Evolutionary conservation across 768 basidiomycete genomes (phyloP).

Genomic region (Termitomyces sp.): DNA sequence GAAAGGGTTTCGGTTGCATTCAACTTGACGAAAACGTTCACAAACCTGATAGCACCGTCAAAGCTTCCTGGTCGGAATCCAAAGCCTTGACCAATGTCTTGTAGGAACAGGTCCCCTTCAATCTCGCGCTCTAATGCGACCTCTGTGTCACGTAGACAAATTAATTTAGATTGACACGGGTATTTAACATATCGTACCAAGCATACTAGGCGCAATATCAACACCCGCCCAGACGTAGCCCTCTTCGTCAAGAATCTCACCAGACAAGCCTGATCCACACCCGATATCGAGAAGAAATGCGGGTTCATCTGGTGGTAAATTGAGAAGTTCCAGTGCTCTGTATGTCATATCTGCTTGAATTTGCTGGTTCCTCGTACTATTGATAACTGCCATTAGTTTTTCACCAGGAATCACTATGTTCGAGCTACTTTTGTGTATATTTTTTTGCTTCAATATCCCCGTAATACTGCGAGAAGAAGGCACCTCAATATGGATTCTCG

Average conservation of each 20-base stretch:
- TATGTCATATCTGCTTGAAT: conserved; percentile 99
- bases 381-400: conserved; percentile 14
- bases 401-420: not conserved
- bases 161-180: not conserved
- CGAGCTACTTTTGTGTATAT: conserved; percentile 86
- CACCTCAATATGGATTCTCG: not conserved
- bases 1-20: not conserved
- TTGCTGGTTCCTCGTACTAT: conserved; percentile 89
- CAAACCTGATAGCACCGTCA: conserved; percentile 93
- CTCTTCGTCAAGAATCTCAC: conserved; percentile 93
- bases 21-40: not conserved
- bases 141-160: conserved; percentile 44
- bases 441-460: conserved; percentile 93
- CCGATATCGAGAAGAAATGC: conserved; percentile 93
- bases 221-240: conserved; percentile 92
- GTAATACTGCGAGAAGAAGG: conserved; percentile 67
- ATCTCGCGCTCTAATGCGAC: conserved; percentile 94
- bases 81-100: conserved; percentile 97
- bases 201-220: conserved; percentile 95
- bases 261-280: conserved; percentile 94
- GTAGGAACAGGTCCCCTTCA: conserved; percentile 92
- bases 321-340: conserved; percentile 87
- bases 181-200: conserved; percentile 51
- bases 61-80: conserved; percentile 96
- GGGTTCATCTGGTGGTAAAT: conserved; percentile 72